Evolutionary conservation across 1,139 yeast species (phyloP).

Genomic region (Candida tropicalis): DNA sequence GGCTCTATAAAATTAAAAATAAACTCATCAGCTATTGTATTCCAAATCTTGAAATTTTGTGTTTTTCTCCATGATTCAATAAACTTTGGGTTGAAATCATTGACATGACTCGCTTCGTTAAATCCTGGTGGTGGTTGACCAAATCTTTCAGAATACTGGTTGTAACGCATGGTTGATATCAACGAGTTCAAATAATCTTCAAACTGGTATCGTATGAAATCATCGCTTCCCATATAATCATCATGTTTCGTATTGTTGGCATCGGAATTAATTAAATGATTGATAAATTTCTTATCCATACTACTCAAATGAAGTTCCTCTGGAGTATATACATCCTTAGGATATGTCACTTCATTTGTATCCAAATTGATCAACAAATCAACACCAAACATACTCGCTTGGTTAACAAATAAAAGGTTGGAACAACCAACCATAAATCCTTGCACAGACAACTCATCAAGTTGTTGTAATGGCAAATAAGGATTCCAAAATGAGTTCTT

Average conservation of each 20-base stretch:
- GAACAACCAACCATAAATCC: conserved; percentile 87
- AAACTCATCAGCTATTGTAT: conserved; percentile 78
- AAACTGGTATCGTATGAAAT: conserved; percentile 81
- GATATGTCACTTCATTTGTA: conserved; percentile 44
- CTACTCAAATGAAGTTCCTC: conserved; percentile 55
- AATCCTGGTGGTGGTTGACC: conserved; percentile 49
- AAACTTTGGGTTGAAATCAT: conserved; percentile 56
- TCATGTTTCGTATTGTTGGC: conserved; percentile 13
- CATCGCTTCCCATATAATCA: conserved; percentile 73
- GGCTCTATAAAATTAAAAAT: conserved; percentile 88
- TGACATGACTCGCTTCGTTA: conserved; percentile 30
- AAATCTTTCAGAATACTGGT: conserved; percentile 54
- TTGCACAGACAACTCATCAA: conserved; percentile 66
- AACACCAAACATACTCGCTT: conserved; percentile 57
- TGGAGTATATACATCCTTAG: conserved; percentile 32
- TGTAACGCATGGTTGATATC: conserved; percentile 70
- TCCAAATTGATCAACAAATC: conserved; percentile 45
- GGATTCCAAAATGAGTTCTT: conserved; percentile 91
- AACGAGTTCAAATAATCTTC: conserved; percentile 87
- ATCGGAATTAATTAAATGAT: conserved; percentile 29
- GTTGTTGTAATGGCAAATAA: conserved; percentile 87
- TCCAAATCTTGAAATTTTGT: conserved; percentile 70
- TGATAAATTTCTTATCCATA: conserved; percentile 77
- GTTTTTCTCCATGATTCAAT: conserved; percentile 67
- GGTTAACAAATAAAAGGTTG: conserved; percentile 75